Evolutionary conservation across 2,329 filamentous ascomycete genomes (phyloP), one percentile per base, ranked within the genome.

Genomic region (Apiospora hydei): DNA sequence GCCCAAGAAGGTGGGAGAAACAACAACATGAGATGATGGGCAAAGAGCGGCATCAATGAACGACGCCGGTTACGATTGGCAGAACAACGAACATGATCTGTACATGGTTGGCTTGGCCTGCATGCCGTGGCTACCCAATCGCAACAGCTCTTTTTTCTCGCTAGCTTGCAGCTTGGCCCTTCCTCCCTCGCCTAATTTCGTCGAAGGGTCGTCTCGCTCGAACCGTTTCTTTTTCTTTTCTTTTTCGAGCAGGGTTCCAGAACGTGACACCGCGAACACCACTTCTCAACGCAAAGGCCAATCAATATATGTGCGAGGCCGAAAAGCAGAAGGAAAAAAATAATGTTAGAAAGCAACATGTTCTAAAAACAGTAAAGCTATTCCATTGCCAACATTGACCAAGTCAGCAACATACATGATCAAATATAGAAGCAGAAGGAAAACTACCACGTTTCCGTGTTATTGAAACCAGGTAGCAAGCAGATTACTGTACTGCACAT

Each of bases 191-290:
- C 26, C 30, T 38, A 61, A 61, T 38, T 26, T n/a, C 53, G 21
- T 34, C 6, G 51, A 30, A 57, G 51, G 51, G 24, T 30, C 24
- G 14, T 57, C 24, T 14, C 11, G 13, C 24, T 21, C 51, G 13
- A 57, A 7, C 11, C 6, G 10, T 34, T 18, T 21, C 16, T 14
- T 38, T 11, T 61, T 7, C 21, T 38, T 61, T n/a, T 16, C 38
- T 26, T 2, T 53, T 26, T 61, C 53, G 7, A 6, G 10, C 30
- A 57, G 51, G 51, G 51, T 26, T 34, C 16, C 30, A 21, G 53
- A 61, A 61, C 53, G 53, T 61, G 53, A 30, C 53, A 61, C 30
- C 53, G 53, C 53, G 53, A 61, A 61, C 53, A 61, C 30, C 53
- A 61, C 53, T 21, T 21, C 30, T 21, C 53, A 30, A 61, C 30